Evolutionary conservation across 805 yeast species (phyloP), one percentile per base, ranked within the genome.

Genomic region (Wickerhamiella galacta): DNA sequence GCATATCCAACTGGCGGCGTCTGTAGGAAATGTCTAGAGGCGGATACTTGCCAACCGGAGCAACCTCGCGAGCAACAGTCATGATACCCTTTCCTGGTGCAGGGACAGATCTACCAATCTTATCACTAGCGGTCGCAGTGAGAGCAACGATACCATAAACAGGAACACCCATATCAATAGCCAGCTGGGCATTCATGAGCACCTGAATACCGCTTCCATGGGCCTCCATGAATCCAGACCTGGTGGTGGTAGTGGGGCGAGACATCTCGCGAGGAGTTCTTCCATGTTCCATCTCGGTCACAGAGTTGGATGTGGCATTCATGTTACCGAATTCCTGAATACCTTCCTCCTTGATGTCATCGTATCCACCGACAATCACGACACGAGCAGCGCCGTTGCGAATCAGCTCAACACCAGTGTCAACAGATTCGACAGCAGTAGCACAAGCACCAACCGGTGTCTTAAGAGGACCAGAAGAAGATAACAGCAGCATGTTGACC

Each of bases 381-480:
- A 90, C 73, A 70, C 82, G 83, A 37, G 99, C 98, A 61, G 85
- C 82, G 47, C 95, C 95, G 31, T 83, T 64, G 47, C 81, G 60
- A 49, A 90, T 83, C 34, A 94, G 81, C 63, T 90, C 98, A 45
- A 78, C 71, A 72, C 95, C 99, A 49, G 72, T 70, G 57, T 90
- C 99, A 44, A 90, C 79, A 41, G 98, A 90, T 66, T 90, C 98
- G 40, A 90, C 78, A 36, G 98, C 90, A 45, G 99, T 90, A 32
- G 99, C 99, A 69, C 99, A 90, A 25, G 99, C 99, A 64, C 93
- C 99, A 36, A 90, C 98, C 33, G 99, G 96, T 19, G 99, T 92
- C 70, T 85, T 85, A 60, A 85, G 83, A 40, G 99, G 99, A 61
- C 99, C 99, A 38, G 95, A 82, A 4, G 96, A 78, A 12, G 96